Evolutionary conservation across 257 asterid genomes (phyloP), one percentile per base, ranked within the genome.

Genomic region (Rubia yunnanensis): DNA sequence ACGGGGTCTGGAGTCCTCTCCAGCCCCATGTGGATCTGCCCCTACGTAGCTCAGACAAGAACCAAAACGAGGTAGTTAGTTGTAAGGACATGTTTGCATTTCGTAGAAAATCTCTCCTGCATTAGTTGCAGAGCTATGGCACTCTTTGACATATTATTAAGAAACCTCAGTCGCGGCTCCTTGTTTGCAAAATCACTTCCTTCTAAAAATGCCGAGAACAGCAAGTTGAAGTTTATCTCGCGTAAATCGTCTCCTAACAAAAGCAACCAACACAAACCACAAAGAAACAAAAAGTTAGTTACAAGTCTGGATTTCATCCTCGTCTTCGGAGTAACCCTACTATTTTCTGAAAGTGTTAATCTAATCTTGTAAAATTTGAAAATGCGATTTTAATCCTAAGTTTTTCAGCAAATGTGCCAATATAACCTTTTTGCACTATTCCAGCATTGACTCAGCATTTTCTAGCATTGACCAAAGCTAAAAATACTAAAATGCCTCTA

Each of bases 51-150:
- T 27, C 69, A 66, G 66, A 7, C 55, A 53, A 49, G 41, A 61
- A 50, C 24, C 36, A 34, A 49, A 32, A 28, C 30, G 13, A 14
- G 3, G 14, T 57, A 30, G 30, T 41, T 66, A 53, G 20, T 14
- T 44, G 20, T 15, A 44, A 44, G 22, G 52, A 17, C 20, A 14
- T 44, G 52, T 44, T 44, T 15, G 28, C 4, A 18, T 50, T 84
- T 89, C 98, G 97, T 84, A 44, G 98, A 83, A 74, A 85, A 89
- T 10, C 81, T 81, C 73, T 86, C 97, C 74, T 72, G 82, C 88
- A 67, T 57, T 64, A 94, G 82, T 72, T 90, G 91, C 58, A 77
- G 83, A 72, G 85, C 94, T 38, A 94, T 83, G 56, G 79, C 66
- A 72, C 56, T 76, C 75, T 90, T 90, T 52, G 83, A 81, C 69